Evolutionary conservation across 768 basidiomycete genomes (phyloP).

Genomic region (Mycena floridula): DNA sequence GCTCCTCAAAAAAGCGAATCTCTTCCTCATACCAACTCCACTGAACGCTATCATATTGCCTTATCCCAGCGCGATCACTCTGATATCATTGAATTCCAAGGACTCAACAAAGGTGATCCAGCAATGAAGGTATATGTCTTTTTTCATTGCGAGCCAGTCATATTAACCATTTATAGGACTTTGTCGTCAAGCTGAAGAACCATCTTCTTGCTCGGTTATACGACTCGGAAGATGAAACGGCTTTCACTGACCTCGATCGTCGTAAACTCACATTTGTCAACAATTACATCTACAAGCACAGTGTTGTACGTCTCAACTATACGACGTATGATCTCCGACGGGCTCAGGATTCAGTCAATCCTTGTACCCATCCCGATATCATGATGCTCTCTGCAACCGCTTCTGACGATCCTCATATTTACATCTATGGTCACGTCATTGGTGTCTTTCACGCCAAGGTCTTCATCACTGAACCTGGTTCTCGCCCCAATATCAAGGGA

Average conservation of each 20-base stretch:
- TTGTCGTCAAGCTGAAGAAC: constrained; percentile 18
- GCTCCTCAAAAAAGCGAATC: constrained; percentile 7
- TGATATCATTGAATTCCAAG: constrained; percentile 7
- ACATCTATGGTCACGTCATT: constrained; percentile 26
- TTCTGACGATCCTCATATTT: constrained; percentile 14
- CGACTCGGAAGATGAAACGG: constrained; percentile 5
- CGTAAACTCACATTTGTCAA: constrained; percentile 13
- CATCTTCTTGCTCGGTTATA: constrained; percentile 17
- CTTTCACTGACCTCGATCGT: constrained; percentile 1
- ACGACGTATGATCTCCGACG: constrained; percentile 29
- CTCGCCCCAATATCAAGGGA: constrained; percentile 2
- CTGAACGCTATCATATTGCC: constrained; percentile 17
- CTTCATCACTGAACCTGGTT: constrained; percentile 1
- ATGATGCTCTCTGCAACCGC: constrained; percentile 16
- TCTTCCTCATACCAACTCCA: constrained; percentile 9
- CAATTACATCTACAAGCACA: constrained; percentile 17
- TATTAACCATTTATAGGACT: constrained; percentile 14
- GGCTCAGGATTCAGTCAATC: constrained; percentile 29
- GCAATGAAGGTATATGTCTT: constrained; percentile 18
- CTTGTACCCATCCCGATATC: constrained; percentile 24
- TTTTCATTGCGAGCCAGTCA: neutral
- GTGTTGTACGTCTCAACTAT: constrained; percentile 25
- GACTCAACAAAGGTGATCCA: constrained; percentile 14
- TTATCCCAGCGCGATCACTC: constrained; percentile 8
- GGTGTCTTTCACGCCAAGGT: constrained; percentile 25